Evolutionary conservation across 169 alveolate genomes (phyloP).

Genomic region (Theileria equi): DNA sequence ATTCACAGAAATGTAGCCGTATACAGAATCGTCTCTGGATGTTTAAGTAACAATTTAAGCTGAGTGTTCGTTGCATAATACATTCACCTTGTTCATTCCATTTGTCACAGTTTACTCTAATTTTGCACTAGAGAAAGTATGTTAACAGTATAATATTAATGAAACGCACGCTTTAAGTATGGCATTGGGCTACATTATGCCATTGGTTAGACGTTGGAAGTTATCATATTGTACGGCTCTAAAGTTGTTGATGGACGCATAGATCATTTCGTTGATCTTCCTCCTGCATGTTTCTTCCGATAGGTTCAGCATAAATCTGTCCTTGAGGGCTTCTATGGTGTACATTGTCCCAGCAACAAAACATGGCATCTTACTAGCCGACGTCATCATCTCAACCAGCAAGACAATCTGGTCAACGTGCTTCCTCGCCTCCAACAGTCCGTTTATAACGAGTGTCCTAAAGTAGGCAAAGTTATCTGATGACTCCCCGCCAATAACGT

Average conservation of each 20-base stretch:
- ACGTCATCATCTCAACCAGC: conserved; percentile 87
- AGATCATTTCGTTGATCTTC: conserved; percentile 84
- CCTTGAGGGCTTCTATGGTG: conserved; percentile 72
- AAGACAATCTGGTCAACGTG: conserved; percentile 84
- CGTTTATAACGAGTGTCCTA: conserved; percentile 79
- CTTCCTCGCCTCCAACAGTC: conserved; percentile 85
- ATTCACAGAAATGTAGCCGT: no score
- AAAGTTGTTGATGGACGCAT: conserved; percentile 89
- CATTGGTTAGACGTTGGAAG: conserved; percentile 91
- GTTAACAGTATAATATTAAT: no score
- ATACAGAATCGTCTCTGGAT: no score
- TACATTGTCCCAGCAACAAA: conserved; percentile 79
- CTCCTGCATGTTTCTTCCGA: conserved; percentile 82
- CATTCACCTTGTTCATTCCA: no score
- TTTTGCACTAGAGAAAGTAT: no score
- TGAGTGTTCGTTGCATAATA: no score
- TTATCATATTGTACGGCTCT: conserved; percentile 93
- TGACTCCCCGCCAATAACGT: conserved; percentile 90
- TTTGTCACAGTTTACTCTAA: no score
- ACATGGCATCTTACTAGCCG: conserved; percentile 88
- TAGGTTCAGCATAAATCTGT: conserved; percentile 78
- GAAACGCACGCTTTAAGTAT: no score
- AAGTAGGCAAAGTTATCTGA: conserved; percentile 88
- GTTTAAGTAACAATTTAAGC: no score
- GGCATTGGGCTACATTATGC: no score